Evolutionary conservation across 495 filamentous ascomycete genomes (phyloP).

Genomic region (Astrocystis sublimbata): DNA sequence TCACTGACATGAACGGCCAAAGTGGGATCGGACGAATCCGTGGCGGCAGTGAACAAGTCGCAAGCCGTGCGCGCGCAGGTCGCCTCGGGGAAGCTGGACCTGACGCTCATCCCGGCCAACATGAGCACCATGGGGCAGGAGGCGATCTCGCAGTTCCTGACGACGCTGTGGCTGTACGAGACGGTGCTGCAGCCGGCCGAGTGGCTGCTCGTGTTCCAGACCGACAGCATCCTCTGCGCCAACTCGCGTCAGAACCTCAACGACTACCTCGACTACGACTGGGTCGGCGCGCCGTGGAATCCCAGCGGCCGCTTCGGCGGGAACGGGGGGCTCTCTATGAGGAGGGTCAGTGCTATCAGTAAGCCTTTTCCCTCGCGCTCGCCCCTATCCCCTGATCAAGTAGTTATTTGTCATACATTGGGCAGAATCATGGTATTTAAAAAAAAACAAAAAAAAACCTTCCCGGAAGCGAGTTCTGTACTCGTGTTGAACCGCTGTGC

Average conservation of each 20-base stretch:
- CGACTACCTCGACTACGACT: constrained; percentile 52
- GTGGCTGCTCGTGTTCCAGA: constrained; percentile 51
- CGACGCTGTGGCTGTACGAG: constrained; percentile 48
- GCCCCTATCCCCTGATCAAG: no score
- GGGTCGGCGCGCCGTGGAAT: constrained; percentile 55
- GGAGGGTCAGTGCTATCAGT: constrained; percentile 46
- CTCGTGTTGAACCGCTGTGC: no score
- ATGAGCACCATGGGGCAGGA: constrained; percentile 47
- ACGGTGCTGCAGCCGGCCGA: constrained; percentile 41
- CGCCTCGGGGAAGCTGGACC: constrained; percentile 45
- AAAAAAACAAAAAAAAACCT: no score
- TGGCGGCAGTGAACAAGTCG: constrained; percentile 39
- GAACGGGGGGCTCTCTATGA: constrained; percentile 51
- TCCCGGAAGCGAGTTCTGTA: no score
- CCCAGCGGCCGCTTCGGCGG: constrained; percentile 44
- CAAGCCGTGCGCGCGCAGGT: constrained; percentile 42
- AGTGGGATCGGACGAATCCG: constrained; percentile 44
- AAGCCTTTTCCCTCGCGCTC: not conserved
- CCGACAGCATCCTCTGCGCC: constrained; percentile 52
- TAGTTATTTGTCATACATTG: no score
- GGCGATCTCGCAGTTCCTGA: constrained; percentile 48
- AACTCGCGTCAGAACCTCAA: constrained; percentile 47
- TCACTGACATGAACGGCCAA: no score
- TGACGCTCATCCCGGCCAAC: constrained; percentile 46
- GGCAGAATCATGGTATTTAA: no score